Evolutionary conservation across 2,329 filamentous ascomycete genomes (phyloP), one percentile per base, ranked within the genome.

Genomic region (Alternaria longipes): DNA sequence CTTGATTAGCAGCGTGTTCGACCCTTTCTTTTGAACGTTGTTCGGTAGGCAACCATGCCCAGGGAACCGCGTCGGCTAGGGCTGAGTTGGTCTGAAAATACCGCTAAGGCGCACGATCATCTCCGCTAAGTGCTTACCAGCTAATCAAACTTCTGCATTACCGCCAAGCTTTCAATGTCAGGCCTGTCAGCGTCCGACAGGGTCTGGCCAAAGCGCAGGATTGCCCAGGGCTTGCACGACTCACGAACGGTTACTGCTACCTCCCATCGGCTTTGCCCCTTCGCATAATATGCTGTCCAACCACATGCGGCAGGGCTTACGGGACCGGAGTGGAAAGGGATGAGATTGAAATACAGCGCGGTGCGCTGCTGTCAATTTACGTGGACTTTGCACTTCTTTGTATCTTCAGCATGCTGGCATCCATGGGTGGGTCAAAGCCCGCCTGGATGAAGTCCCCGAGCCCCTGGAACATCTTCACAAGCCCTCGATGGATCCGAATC

Each of bases 401-500:
- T 8, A 34, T 30, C 28, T 49, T 14, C 45, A 9, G n/a, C 45
- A 49, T 20, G n/a, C 30, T 34, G 45, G 45, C 45, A 28, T 49
- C 45, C 28, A 34, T 49, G 45, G 30, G n/a, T 20, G 45, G 28
- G 26, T 32, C 45, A 32, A 49, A 49, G 49, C 32, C 49, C 32
- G 22, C 32, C 20, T 51, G 49, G 49, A 51, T 40, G 49, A 51
- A 51, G 49, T 18, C 49, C 5, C 38, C 49, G 8, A n/a, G 22
- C 22, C 24, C 34, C 22, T 51, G 49, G 49, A 51, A 36, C 32
- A 24, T 51, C 32, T 51, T 51, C 38, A 22, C 32, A 2, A 51
- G 49, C 34, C 49, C 49, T 12, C 49, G 49, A 24, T 51, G 49
- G 49, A 51, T 51, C 32, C 49, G 49, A 8, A 51, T 51, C 3